Evolutionary conservation across 129 eudicot genomes (phyloP), one percentile per base, ranked within the genome.

Genomic region (Chrysanthemum lavandulifolium): DNA sequence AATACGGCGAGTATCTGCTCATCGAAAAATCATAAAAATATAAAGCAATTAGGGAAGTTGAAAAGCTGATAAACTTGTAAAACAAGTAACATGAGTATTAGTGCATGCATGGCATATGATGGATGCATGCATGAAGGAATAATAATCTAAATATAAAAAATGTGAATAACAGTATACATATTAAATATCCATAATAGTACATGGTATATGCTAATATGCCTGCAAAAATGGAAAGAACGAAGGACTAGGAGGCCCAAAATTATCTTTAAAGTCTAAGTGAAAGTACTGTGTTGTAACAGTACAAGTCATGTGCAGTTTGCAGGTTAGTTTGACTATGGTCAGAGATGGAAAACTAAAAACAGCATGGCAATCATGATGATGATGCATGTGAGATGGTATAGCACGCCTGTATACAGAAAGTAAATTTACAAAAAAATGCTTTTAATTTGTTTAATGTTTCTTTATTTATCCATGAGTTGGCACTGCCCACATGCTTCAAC

Each of bases 1-100:
- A 87, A 86, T 89, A 89, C 2, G 98, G 88, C 4, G 96, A 85
- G 85, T 85, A 92, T 85, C 98, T 92, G 91, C 47, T 79, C 29
- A 79, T 54, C 14, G 33, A 53, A 43, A 68, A 14, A 48, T 14
- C 2, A 15, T 12, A 1, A 13, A 56, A 70, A 51, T 3, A 49
- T 15, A 56, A 4, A 64, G 40, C 1, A 55, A 72, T 47, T 76
- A 58, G 61, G 33, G 67, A 66, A 73, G 40, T n/a, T 6, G n/a
- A 57, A 65, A 69, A 62, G n/a, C 4, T 65, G 43, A 4, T 36
- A 3, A 61, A 50, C 84, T 73, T 83, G 79, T 11, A 29, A 19
- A n/a, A 4, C 68, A 82, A 74, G 80, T 69, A 72, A 81, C 61
- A 18, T 25, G 19, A 25, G 23, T 36, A 54, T 27, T 16, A n/a